Conservation (phyloP, 306 rosid genomes). For the Rosa lucieae region DNA sequence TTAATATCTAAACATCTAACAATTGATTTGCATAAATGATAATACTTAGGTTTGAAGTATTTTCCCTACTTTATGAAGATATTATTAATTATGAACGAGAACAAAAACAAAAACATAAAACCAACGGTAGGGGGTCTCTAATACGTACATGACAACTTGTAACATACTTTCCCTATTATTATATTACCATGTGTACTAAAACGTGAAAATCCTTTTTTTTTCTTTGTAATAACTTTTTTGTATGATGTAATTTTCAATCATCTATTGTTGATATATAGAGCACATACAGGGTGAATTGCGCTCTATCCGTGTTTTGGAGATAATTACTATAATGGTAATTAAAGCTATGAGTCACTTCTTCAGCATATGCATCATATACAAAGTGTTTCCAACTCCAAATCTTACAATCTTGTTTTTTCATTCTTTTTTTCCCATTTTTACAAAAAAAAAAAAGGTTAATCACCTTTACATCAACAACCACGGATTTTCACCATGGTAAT, state of each 20-base stretch:
- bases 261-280: not conserved
- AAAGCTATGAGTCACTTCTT: no score
- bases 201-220: not conserved
- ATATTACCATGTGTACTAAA: not conserved
- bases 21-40: not conserved
- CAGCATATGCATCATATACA: no score
- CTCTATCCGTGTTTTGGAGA: not conserved
- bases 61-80: not conserved
- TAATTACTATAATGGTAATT: no score
- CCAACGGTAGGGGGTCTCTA: not conserved
- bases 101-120: not conserved
- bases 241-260: not conserved
- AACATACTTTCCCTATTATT: not conserved
- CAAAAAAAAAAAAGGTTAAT: no score
- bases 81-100: not conserved
- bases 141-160: not conserved
- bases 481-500: not conserved
- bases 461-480: no score
- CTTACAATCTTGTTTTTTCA: no score
- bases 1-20: no score
- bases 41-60: conserved; percentile 17
- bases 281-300: not conserved
- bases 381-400: no score
- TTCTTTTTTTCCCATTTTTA: no score
- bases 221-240: no score